Evolutionary conservation across 495 filamentous ascomycete genomes (phyloP).

Genomic region (Penicillium atrosanguineum): DNA sequence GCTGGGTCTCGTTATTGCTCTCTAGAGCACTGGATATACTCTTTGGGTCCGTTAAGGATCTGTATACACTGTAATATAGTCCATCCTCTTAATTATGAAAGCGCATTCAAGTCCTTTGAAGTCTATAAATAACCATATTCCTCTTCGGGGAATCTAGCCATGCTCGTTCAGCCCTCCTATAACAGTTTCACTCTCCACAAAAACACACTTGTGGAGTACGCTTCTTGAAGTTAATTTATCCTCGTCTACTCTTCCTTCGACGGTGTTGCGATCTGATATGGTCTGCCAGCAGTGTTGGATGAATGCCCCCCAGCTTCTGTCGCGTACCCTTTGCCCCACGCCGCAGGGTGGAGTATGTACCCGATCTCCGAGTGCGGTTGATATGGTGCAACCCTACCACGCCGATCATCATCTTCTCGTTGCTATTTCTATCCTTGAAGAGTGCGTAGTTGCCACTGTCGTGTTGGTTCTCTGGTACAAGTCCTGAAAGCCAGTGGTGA

Average conservation of each 20-base stretch:
- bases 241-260: constrained; percentile 5
- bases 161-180: background rate
- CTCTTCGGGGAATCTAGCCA: constrained; percentile 1
- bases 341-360: constrained; percentile 4
- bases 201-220: constrained; percentile 4
- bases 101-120: background rate
- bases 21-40: constrained; percentile 9
- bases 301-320: constrained; percentile 2
- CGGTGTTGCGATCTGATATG: background rate
- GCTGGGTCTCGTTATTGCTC: constrained; percentile 25
- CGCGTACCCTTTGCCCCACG: constrained; percentile 7
- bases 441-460: constrained; percentile 3
- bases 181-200: constrained; percentile 3
- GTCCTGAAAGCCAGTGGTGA: background rate
- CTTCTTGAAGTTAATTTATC: background rate
- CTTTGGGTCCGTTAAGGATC: background rate
- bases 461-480: background rate
- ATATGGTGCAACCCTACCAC: constrained; percentile 3
- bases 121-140: constrained; percentile 4
- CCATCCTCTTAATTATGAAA: background rate
- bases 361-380: constrained; percentile 1
- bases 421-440: background rate
- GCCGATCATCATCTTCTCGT: background rate
- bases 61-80: background rate
- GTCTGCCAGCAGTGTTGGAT: background rate